Percentiles rank a stretch among this genome's conserved stretches.
Conservation (phyloP, 2,329 filamentous ascomycete species). For the Pseudogymnoascus sp. region DNA sequence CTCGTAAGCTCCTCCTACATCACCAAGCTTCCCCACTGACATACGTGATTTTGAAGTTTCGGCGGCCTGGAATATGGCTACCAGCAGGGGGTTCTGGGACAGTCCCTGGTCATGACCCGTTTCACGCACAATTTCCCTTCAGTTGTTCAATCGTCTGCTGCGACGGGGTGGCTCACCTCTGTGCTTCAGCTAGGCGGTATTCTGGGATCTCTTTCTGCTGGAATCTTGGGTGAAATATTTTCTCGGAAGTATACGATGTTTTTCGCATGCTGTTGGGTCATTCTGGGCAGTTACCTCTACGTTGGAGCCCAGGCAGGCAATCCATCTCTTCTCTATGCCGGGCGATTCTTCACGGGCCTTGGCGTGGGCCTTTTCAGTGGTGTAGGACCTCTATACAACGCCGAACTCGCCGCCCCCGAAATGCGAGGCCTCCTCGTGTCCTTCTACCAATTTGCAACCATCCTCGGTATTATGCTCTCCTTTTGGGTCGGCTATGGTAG, state of each 20-base stretch:
- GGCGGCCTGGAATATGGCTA: constrained; percentile 47
- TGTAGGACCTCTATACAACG: constrained; percentile 41
- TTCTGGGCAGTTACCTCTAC: constrained; percentile 40
- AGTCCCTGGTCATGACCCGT: constrained; percentile 45
- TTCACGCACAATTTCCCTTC: constrained; percentile 44
- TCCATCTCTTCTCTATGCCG: constrained; percentile 38
- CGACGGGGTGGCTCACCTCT: constrained; percentile 45
- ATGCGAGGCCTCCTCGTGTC: constrained; percentile 56
- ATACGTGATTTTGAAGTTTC: constrained; percentile 29
- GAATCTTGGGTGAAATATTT: constrained; percentile 42
- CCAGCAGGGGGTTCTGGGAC: constrained; percentile 47
- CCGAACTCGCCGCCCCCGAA: constrained; percentile 50
- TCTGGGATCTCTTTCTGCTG: constrained; percentile 40
- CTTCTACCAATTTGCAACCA: constrained; percentile 56
- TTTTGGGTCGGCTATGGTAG: constrained; percentile 41
- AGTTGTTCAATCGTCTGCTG: constrained; percentile 38
- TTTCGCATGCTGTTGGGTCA: constrained; percentile 39
- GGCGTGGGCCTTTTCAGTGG: constrained; percentile 42
- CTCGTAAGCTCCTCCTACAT: constrained; percentile 26
- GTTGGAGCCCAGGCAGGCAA: constrained; percentile 35
- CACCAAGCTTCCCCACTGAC: neutral
- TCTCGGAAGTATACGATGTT: constrained; percentile 47
- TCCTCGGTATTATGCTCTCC: constrained; percentile 43
- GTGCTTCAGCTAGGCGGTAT: constrained; percentile 44
- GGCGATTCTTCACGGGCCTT: constrained; percentile 42